Percentiles rank a stretch among this genome's conserved stretches.
Conservation (phyloP, 768 basidiomycete genomes). For the Epithele typhae region DNA sequence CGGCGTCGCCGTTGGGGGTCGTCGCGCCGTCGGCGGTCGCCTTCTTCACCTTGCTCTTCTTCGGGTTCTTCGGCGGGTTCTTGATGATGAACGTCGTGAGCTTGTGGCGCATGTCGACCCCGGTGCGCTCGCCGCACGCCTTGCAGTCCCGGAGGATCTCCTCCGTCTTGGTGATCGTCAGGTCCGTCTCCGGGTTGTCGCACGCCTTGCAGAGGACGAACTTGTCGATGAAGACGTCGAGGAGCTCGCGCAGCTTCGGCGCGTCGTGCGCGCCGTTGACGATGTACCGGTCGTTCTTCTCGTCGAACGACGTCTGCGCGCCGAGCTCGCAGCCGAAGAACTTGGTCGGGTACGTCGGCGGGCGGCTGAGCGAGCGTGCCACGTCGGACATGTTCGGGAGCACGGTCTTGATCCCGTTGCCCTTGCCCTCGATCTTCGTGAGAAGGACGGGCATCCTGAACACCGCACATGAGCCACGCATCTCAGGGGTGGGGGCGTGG, state of each 20-base stretch:
- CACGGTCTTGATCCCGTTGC: slow-evolving; percentile 99
- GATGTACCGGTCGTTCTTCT: slow-evolving; percentile 96
- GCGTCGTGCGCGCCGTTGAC: slow-evolving; percentile 97
- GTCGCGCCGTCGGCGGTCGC: slow-evolving; percentile 39
- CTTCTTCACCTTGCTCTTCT: slow-evolving; percentile 58
- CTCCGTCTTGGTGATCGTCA: slow-evolving; percentile 85
- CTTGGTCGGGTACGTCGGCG: slow-evolving; percentile 95
- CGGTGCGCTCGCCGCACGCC: slow-evolving; percentile 91
- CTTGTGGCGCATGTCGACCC: slow-evolving; percentile 95
- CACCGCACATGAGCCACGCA: no score
- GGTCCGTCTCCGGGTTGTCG: slow-evolving; percentile 99
- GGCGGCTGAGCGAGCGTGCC: slow-evolving; percentile 90
- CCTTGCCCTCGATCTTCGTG: slow-evolving; percentile 98
- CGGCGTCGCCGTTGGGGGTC: slow-evolving; percentile 39
- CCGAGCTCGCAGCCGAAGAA: slow-evolving; percentile 99
- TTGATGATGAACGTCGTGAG: slow-evolving; percentile 94
- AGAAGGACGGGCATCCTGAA: slow-evolving; percentile 88
- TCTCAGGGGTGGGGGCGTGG: slow-evolving; percentile 3
- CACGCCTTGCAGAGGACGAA: slow-evolving; percentile 96
- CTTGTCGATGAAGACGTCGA: slow-evolving; percentile 97
- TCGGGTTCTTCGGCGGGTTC: slow-evolving; percentile 90
- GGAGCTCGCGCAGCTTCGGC: slow-evolving; percentile 86
- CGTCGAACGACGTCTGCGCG: slow-evolving; percentile 94
- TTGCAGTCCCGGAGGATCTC: slow-evolving; percentile 96
- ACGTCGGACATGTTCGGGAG: slow-evolving; percentile 98